Conservation (phyloP, 352 stramenopile genomes). For the Phytopythium cucurbitacearum region DNA sequence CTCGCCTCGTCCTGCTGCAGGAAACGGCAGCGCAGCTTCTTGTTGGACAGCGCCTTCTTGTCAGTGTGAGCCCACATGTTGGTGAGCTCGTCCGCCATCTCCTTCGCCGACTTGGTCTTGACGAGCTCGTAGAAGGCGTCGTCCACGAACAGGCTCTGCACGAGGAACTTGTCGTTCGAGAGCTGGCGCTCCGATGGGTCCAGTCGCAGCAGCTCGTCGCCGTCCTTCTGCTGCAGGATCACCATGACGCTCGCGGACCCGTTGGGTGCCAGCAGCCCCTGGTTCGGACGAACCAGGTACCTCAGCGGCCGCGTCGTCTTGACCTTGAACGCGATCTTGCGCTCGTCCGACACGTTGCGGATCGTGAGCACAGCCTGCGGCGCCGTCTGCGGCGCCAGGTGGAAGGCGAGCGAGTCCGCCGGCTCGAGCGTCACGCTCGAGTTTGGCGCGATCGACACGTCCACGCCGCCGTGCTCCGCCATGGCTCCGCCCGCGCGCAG, state of each 20-base stretch:
- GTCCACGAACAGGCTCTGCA: slow-evolving; percentile 84
- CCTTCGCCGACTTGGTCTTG: slow-evolving; percentile 84
- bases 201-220: slow-evolving; percentile 77
- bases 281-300: slow-evolving; percentile 88
- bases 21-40: slow-evolving; percentile 87
- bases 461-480: slow-evolving; percentile 35
- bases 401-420: slow-evolving; percentile 77
- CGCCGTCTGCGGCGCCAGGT: slow-evolving; percentile 50
- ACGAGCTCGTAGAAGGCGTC: slow-evolving; percentile 83
- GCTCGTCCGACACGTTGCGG: slow-evolving; percentile 72
- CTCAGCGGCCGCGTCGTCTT: slow-evolving; percentile 85
- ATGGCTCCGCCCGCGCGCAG: slow-evolving; percentile 13
- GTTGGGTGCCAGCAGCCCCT: slow-evolving; percentile 78
- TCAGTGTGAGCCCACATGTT: slow-evolving; percentile 82
- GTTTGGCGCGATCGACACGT: slow-evolving; percentile 60
- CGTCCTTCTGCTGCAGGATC: slow-evolving; percentile 88
- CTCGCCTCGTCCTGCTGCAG: slow-evolving; percentile 40
- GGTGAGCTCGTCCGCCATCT: slow-evolving; percentile 85
- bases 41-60: slow-evolving; percentile 79
- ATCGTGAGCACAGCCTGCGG: slow-evolving; percentile 82
- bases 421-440: slow-evolving; percentile 80
- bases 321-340: slow-evolving; percentile 88
- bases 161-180: slow-evolving; percentile 89
- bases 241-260: slow-evolving; percentile 78
- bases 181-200: slow-evolving; percentile 74